A percentile compares a stretch with the other conserved stretches of the same genome.
These are phyloP conservation scores for Cercospora zeina DNA, from an alignment of 2,329 filamentous ascomycete genomes.

Conservation along the genomic window DNA sequence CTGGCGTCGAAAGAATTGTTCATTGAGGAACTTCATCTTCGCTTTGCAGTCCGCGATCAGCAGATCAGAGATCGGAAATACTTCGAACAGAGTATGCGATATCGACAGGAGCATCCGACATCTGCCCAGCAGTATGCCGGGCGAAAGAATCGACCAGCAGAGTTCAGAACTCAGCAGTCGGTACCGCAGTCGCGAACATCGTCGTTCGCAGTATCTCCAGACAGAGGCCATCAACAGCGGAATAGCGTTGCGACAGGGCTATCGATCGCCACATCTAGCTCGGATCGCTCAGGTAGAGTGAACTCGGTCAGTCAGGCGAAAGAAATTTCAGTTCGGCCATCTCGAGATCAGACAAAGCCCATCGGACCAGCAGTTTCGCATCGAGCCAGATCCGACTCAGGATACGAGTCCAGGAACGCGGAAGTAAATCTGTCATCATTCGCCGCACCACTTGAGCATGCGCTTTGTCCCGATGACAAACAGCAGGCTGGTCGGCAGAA, in stretches of 20 bases:
- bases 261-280: not conserved
- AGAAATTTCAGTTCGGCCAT: not conserved
- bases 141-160: not conserved
- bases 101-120: constrained; percentile 15
- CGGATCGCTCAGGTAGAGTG: not conserved
- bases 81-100: constrained; percentile 18
- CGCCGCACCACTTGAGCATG: not conserved
- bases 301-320: not conserved
- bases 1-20: constrained; percentile 25
- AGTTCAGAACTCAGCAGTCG: not conserved
- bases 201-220: not conserved
- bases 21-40: constrained; percentile 23
- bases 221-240: not conserved
- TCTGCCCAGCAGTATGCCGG: not conserved
- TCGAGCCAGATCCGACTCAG: not conserved
- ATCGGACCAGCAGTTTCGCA: not conserved
- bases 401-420: not conserved
- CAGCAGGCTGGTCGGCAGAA: not conserved
- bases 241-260: not conserved
- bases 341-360: not conserved
- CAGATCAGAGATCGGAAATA: constrained; percentile 22
- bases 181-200: constrained; percentile 4
- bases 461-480: not conserved
- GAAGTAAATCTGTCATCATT: not conserved
- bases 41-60: constrained; percentile 27